Percentiles rank a stretch among this genome's conserved stretches.
Evolutionary conservation across 2,329 filamentous ascomycete genomes (phyloP).

Genomic region (Pyrenophora graminea): DNA sequence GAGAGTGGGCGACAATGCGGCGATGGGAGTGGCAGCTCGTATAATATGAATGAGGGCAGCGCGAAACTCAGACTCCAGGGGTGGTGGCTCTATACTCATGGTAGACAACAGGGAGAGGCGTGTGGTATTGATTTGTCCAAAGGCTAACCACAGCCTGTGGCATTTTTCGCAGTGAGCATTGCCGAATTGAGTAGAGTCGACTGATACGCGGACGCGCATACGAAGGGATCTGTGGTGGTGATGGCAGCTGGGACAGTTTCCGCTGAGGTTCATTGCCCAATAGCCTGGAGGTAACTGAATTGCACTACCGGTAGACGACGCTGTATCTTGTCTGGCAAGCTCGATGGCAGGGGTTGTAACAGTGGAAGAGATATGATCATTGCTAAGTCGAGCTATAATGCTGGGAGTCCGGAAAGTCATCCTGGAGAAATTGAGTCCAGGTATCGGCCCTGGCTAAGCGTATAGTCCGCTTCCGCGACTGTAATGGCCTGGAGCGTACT

Average conservation of each 20-base stretch:
- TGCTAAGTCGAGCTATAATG: background rate
- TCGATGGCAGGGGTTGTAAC: background rate
- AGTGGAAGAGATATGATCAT: background rate
- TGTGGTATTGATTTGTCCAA: conserved; percentile 30
- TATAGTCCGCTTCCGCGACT: conserved; percentile 8
- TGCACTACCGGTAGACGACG: conserved; percentile 26
- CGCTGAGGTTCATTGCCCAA: conserved; percentile 30
- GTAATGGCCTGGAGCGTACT: conserved; percentile 2
- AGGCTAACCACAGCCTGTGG: conserved; percentile 28
- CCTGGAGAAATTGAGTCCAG: background rate
- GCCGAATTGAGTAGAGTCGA: conserved; percentile 16
- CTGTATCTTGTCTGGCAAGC: conserved; percentile 19
- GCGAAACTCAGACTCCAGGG: conserved; percentile 21
- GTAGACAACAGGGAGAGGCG: conserved; percentile 32
- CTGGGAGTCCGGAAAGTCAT: conserved; percentile 11
- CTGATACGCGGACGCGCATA: conserved; percentile 23
- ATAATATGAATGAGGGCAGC: conserved; percentile 26
- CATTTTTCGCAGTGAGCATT: conserved; percentile 33
- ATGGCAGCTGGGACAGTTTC: conserved; percentile 35
- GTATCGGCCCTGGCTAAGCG: conserved; percentile 2
- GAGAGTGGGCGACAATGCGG: conserved; percentile 22
- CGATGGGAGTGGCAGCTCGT: conserved; percentile 22
- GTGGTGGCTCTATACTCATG: conserved; percentile 23
- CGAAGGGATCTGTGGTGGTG: conserved; percentile 31
- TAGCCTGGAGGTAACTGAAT: conserved; percentile 21